Evolutionary conservation across 2,329 filamentous ascomycete species (phyloP), one percentile per base, ranked within the genome.

Genomic region (Colletotrichum scovillei): DNA sequence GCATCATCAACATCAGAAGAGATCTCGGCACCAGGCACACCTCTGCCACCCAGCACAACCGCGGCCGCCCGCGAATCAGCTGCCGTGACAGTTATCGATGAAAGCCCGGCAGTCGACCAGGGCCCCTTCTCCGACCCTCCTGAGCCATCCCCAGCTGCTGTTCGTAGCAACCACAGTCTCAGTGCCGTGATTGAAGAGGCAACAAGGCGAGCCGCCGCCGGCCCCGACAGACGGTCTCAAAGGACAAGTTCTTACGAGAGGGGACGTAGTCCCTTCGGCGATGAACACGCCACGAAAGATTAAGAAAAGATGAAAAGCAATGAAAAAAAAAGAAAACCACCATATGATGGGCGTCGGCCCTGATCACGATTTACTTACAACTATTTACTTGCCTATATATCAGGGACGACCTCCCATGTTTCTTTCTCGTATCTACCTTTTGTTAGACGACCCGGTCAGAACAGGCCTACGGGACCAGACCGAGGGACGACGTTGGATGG

Each of bases 61-160:
- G 65, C 78, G 4, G 76, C 76, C 4, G 63, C 73, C 22, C 81
- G 82, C 46, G 84, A 86, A 71, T 88, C 87, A 0, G 83, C 81
- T 19, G 82, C 85, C 38, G 82, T 84, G 7, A 89, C 88, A 1
- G 81, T 88, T 52, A 86, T 88, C 57, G 86, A 88, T 64, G 65
- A 69, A 35, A 86, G 88, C 3, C 85, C 88, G 1, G 77, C 80
- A 3, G 76, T 83, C n/a, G 87, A 89, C 72, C 86, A 90, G 76
- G 87, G 90, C 0, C 90, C 90, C 0, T 92, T 92, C 78, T 86
- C 87, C 8, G 90, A 92, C 74, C 89, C 89, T 2, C 86, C 88
- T 2, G 77, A 62, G 38, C 30, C 72, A 28, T 58, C 52, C 28
- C 7, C 67, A 78, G 65, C 76, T 76, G 65, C 76, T 76, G 35